Conservation (phyloP, 805 yeast species). For the Pichia occidentalis region DNA sequence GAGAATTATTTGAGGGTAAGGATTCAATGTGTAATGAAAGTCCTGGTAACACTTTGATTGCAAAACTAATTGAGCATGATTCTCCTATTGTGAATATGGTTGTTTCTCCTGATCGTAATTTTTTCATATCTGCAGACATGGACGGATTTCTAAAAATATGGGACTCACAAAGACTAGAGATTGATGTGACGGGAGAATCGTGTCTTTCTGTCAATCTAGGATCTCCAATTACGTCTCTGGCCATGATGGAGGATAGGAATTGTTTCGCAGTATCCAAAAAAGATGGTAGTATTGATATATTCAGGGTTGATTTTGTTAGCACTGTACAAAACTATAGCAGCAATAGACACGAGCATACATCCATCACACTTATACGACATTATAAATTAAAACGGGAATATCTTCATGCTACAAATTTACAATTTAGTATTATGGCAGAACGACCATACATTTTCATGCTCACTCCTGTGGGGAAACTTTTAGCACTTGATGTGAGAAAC, state of each 20-base stretch:
- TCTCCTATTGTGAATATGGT: slow-evolving; percentile 50
- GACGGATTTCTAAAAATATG: slow-evolving; percentile 69
- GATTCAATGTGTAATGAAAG: not conserved
- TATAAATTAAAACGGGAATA: slow-evolving; percentile 31
- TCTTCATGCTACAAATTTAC: slow-evolving; percentile 38
- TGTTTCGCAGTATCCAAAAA: slow-evolving; percentile 51
- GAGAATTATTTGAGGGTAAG: not conserved
- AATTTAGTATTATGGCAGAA: slow-evolving; percentile 35
- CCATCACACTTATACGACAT: slow-evolving; percentile 34
- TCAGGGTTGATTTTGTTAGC: slow-evolving; percentile 32
- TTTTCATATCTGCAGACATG: slow-evolving; percentile 73
- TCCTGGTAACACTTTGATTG: slow-evolving; percentile 36
- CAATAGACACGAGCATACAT: slow-evolving; percentile 12
- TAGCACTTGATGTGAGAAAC: slow-evolving; percentile 51
- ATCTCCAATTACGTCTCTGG: slow-evolving; percentile 42
- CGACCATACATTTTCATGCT: slow-evolving; percentile 40
- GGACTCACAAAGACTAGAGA: slow-evolving; percentile 64
- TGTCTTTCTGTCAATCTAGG: slow-evolving; percentile 41
- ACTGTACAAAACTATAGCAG: slow-evolving; percentile 6
- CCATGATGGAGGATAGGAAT: slow-evolving; percentile 47
- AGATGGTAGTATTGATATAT: slow-evolving; percentile 40
- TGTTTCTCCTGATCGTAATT: slow-evolving; percentile 54
- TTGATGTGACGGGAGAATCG: slow-evolving; percentile 49
- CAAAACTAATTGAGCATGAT: slow-evolving; percentile 59
- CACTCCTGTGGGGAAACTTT: slow-evolving; percentile 47